Evolutionary conservation across 306 rosid genomes (phyloP).

Genomic region (Rosa chinensis): DNA sequence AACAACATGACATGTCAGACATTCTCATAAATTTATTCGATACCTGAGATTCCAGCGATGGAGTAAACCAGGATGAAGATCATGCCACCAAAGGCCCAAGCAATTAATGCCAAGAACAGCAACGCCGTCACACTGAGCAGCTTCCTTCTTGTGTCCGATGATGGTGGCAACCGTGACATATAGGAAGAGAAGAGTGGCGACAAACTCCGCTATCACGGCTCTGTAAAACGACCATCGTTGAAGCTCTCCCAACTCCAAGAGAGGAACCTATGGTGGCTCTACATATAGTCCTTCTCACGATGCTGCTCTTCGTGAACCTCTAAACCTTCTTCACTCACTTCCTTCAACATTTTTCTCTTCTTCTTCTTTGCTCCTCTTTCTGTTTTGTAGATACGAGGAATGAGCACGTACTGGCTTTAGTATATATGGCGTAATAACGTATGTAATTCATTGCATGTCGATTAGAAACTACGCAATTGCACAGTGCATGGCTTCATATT

Average conservation of each 20-base stretch:
- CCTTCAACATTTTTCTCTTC: constrained; percentile 4
- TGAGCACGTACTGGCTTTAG: not conserved
- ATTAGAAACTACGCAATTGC: not conserved
- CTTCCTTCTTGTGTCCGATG: constrained; percentile 17
- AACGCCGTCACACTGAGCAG: not conserved
- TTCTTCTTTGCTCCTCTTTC: not conserved
- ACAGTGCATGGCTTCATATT: not conserved
- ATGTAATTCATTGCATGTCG: not conserved
- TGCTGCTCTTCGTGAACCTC: not conserved
- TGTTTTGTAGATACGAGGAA: not conserved
- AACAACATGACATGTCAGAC: not conserved
- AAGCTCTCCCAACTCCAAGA: constrained; percentile 14
- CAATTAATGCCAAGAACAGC: constrained; percentile 16
- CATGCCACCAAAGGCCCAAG: constrained; percentile 25
- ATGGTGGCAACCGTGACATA: constrained; percentile 19
- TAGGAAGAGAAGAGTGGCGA: constrained; percentile 21
- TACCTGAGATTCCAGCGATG: constrained; percentile 22
- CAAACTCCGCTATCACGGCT: constrained; percentile 21
- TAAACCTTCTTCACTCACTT: constrained; percentile 14
- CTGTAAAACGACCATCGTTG: constrained; percentile 17
- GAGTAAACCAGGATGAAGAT: constrained; percentile 26
- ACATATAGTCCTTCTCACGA: constrained; percentile 11
- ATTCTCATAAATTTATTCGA: not conserved
- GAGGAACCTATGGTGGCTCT: constrained; percentile 15
- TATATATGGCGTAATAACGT: not conserved